phyloP scores from a whole-genome alignment of 331 rosid genomes.

The Malus hybrid region DNA sequence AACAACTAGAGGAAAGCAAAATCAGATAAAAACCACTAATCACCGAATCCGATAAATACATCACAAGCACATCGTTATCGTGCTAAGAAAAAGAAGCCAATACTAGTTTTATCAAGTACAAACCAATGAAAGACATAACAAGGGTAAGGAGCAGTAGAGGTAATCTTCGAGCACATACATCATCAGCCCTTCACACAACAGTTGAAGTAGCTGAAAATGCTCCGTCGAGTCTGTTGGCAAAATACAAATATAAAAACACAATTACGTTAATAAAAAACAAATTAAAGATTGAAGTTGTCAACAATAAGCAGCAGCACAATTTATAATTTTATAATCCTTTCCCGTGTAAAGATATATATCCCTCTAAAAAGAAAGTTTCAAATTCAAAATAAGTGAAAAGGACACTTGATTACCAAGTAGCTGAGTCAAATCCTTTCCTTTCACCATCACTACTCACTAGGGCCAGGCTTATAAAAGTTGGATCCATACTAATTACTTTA shows the following conservation, averaged over 20 bases:
- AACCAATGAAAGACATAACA: neutral
- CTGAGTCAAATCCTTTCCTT: neutral
- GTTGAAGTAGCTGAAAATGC: constrained; percentile 82
- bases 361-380: neutral
- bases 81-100: neutral
- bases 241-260: neutral
- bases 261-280: neutral
- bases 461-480: neutral
- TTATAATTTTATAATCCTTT: neutral
- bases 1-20: neutral
- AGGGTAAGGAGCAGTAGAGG: neutral
- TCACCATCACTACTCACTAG: neutral
- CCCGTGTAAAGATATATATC: neutral
- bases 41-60: neutral
- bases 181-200: constrained; percentile 73
- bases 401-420: neutral
- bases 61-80: neutral
- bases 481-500: neutral
- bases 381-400: neutral
- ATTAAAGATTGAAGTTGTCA: neutral
- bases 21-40: neutral
- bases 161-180: neutral
- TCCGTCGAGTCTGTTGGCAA: constrained; percentile 46
- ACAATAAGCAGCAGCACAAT: neutral
- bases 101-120: neutral